Evolutionary conservation across 2,329 filamentous ascomycete species (phyloP).

Genomic region (Hypoxylon sp.): DNA sequence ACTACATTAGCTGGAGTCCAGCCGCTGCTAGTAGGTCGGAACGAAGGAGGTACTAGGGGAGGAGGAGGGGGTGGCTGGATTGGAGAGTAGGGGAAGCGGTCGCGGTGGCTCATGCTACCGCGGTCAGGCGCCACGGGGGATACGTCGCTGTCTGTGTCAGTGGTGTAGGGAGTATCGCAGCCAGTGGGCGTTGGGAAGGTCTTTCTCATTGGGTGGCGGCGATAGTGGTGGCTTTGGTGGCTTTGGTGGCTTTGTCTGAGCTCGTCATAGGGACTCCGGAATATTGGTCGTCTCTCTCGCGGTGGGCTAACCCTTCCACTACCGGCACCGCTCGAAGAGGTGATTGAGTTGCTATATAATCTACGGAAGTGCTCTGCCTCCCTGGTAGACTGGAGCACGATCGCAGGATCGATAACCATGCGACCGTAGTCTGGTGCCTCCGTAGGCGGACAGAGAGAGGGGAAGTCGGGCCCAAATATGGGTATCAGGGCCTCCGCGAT

Average conservation of each 20-base stretch:
- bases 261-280: constrained; percentile 50
- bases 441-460: constrained; percentile 76
- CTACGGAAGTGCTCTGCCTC: constrained; percentile 64
- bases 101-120: constrained; percentile 36
- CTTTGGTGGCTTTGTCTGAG: constrained; percentile 33
- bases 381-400: constrained; percentile 67
- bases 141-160: constrained; percentile 60
- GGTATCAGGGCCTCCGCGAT: constrained; percentile 91
- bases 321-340: constrained; percentile 28
- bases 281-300: constrained; percentile 49
- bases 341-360: constrained; percentile 51
- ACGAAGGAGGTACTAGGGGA: constrained; percentile 17
- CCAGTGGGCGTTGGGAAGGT: constrained; percentile 48
- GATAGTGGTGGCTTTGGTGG: constrained; percentile 41
- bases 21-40: constrained; percentile 45
- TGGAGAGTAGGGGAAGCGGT: constrained; percentile 47
- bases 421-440: constrained; percentile 74
- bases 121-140: constrained; percentile 48
- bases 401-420: constrained; percentile 74
- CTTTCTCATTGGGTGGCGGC: constrained; percentile 50
- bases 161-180: constrained; percentile 59
- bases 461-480: constrained; percentile 88
- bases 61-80: constrained; percentile 36
- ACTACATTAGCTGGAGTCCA: constrained; percentile 52
- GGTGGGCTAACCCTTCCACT: constrained; percentile 44